phyloP scores from a whole-genome alignment of 345 rosid species.

The Eucalyptus caleyi region DNA sequence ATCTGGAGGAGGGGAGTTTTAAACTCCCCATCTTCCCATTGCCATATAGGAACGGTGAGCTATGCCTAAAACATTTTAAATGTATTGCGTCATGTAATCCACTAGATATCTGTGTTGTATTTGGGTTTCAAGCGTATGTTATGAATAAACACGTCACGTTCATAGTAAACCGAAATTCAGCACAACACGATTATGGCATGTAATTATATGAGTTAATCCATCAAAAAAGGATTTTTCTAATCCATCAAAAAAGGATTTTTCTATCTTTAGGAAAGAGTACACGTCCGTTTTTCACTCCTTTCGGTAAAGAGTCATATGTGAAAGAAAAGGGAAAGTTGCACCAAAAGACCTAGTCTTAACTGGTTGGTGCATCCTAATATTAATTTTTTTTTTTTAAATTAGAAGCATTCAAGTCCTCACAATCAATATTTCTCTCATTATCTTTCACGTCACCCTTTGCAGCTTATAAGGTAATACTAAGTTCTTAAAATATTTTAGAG shows the following conservation, averaged over 20 bases:
- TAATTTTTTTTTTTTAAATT: background rate
- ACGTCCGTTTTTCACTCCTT: background rate
- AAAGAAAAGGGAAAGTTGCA: background rate
- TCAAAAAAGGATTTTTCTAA: background rate
- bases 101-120: background rate
- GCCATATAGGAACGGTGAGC: background rate
- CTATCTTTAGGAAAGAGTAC: background rate
- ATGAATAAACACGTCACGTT: background rate
- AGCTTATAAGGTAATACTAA: background rate
- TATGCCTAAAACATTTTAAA: background rate
- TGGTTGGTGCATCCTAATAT: background rate
- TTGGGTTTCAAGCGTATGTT: background rate
- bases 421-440: background rate
- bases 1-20: background rate
- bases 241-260: background rate
- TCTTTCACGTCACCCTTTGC: background rate
- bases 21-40: accelerated
- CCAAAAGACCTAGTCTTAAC: background rate
- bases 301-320: background rate
- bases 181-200: background rate
- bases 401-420: background rate
- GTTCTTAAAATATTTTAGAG: background rate
- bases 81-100: background rate
- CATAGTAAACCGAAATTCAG: background rate
- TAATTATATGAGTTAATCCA: background rate